These are phyloP conservation scores for Triglochin maritima DNA, from an alignment of 106 monocot species.

Conservation along the genomic window DNA sequence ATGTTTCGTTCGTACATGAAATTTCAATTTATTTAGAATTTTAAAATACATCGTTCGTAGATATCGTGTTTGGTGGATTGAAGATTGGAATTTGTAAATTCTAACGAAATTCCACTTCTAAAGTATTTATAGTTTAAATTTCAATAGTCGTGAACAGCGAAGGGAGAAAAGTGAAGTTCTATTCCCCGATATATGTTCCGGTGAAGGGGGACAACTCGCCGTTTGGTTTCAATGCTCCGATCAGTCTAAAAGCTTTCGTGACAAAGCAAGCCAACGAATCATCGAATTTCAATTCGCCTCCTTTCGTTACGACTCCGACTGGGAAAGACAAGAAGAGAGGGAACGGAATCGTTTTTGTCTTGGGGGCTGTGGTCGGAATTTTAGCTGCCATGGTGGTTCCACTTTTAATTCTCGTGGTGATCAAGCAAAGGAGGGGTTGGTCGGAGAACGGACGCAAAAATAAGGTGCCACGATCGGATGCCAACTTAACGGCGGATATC, in stretches of 20 bases:
- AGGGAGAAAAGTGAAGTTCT: background rate
- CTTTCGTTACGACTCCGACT: background rate
- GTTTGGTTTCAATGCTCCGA: constrained; percentile 7
- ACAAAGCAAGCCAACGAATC: background rate
- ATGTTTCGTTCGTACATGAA: too few relatives aligned
- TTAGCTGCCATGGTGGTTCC: constrained; percentile 13
- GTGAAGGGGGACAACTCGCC: background rate
- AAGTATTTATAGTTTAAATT: too few relatives aligned
- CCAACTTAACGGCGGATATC: constrained; percentile 41
- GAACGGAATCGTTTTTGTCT: constrained; percentile 19
- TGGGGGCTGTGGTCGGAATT: constrained; percentile 33
- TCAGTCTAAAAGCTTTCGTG: constrained; percentile 3
- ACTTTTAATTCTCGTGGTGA: constrained; percentile 7
- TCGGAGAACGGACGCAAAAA: background rate
- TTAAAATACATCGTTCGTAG: too few relatives aligned
- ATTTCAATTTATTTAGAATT: too few relatives aligned
- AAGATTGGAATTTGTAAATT: too few relatives aligned
- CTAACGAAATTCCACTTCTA: too few relatives aligned
- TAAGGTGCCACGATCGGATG: background rate
- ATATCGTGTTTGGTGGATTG: too few relatives aligned
- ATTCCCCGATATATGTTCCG: constrained; percentile 42
- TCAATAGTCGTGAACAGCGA: background rate
- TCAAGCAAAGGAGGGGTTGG: background rate
- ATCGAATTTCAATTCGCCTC: background rate
- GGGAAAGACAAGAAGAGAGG: background rate